These are phyloP conservation scores for Bimuria novae-zelandiae DNA, from an alignment of 2,329 filamentous ascomycete species.

Conservation along the genomic window DNA sequence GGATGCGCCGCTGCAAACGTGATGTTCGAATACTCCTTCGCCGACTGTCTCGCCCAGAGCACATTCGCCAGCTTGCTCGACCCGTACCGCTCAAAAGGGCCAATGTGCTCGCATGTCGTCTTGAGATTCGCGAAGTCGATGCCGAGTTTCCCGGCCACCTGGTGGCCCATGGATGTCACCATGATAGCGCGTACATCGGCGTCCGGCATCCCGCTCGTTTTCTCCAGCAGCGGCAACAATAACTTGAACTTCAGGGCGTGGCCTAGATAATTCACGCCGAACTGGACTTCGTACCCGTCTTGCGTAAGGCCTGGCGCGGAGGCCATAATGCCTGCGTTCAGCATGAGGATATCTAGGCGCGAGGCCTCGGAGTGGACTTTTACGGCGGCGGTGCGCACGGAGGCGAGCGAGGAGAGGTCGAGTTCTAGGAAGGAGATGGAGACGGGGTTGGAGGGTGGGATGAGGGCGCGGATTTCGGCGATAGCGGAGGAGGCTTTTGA, in stretches of 20 bases:
- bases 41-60: constrained; percentile 47
- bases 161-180: constrained; percentile 24
- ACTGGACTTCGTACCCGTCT: constrained; percentile 53
- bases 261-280: constrained; percentile 53
- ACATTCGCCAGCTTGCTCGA: constrained; percentile 55
- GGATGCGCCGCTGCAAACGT: constrained; percentile 49
- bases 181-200: constrained; percentile 50
- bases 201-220: constrained; percentile 32
- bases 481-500: constrained; percentile 42
- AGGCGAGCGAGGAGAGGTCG: constrained; percentile 20
- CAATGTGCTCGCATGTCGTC: constrained; percentile 24
- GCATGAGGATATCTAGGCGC: constrained; percentile 48
- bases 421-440: constrained; percentile 20
- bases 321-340: constrained; percentile 48
- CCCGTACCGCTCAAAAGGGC: constrained; percentile 46
- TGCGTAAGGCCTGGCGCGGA: constrained; percentile 34
- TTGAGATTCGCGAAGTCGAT: constrained; percentile 18
- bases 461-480: constrained; percentile 30
- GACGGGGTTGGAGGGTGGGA: constrained; percentile 14
- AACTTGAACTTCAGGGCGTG: constrained; percentile 50
- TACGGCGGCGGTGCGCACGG: constrained; percentile 17
- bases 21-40: constrained; percentile 47
- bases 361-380: constrained; percentile 12
- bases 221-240: constrained; percentile 44
- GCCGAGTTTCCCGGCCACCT: constrained; percentile 5